Conservation (phyloP, 2,329 filamentous ascomycete species). For the Fusarium albidum region DNA sequence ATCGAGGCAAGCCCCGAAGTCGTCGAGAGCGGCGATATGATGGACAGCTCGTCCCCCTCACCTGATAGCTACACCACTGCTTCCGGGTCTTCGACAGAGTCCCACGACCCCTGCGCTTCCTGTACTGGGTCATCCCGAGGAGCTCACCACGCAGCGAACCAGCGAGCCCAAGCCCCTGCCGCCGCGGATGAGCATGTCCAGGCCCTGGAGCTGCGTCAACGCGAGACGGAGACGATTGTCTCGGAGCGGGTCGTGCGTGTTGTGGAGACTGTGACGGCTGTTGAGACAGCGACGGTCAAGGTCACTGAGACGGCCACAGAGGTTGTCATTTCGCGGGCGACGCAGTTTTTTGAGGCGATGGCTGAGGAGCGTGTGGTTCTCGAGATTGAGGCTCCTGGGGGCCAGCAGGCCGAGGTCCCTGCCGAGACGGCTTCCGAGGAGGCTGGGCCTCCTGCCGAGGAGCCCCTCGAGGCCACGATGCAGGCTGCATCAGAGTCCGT, state of each 20-base stretch:
- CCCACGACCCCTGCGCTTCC: slow-evolving; percentile 35
- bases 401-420: slow-evolving; percentile 1
- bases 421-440: not conserved
- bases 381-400: not conserved
- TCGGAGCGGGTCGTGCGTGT: slow-evolving; percentile 42
- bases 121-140: slow-evolving; percentile 26
- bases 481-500: slow-evolving; percentile 1
- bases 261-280: slow-evolving; percentile 48
- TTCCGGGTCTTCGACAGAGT: slow-evolving; percentile 2
- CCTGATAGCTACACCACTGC: slow-evolving; percentile 1
- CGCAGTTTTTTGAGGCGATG: slow-evolving; percentile 14
- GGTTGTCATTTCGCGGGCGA: slow-evolving; percentile 23
- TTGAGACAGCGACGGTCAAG: slow-evolving; percentile 43
- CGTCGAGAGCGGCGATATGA: not conserved
- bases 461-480: not conserved
- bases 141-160: not conserved
- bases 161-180: slow-evolving; percentile 1
- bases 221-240: slow-evolving; percentile 34
- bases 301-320: slow-evolving; percentile 44
- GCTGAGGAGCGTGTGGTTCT: slow-evolving; percentile 11
- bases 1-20: not conserved
- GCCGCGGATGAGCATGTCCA: slow-evolving; percentile 3
- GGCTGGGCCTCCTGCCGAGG: slow-evolving; percentile 1
- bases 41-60: not conserved
- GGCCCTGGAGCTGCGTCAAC: slow-evolving; percentile 10